phyloP scores from a whole-genome alignment of 345 rosid genomes.

The Eucalyptus sideroxylon region DNA sequence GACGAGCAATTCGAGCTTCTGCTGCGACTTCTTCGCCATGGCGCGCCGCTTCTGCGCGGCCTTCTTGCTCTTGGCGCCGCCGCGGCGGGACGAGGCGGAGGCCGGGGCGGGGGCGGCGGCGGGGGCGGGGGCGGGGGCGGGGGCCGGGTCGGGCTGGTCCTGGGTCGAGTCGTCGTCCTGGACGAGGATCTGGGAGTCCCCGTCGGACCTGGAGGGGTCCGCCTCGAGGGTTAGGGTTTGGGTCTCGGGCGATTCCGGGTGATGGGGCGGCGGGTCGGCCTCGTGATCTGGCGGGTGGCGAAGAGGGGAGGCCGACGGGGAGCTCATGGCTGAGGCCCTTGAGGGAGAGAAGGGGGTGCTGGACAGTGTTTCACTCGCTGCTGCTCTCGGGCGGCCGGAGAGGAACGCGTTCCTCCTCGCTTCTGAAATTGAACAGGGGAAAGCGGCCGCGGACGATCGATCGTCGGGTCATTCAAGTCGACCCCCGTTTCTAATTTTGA shows the following conservation, averaged over 20 bases:
- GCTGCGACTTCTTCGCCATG: conserved; percentile 18
- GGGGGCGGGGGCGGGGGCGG: neutral
- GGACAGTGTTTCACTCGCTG: neutral
- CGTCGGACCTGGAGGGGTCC: neutral
- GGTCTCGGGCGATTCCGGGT: neutral
- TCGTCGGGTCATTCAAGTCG: neutral
- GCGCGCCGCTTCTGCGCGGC: conserved; percentile 10
- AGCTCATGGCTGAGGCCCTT: neutral
- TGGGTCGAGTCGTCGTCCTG: neutral
- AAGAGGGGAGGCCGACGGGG: neutral
- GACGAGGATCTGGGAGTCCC: neutral
- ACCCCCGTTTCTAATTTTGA: neutral
- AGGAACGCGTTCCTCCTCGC: neutral
- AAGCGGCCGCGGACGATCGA: neutral
- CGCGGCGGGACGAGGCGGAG: conserved; percentile 3
- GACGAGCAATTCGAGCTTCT: conserved; percentile 38
- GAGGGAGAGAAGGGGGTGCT: neutral
- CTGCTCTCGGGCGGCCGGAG: neutral
- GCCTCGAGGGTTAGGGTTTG: neutral
- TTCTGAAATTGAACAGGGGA: neutral
- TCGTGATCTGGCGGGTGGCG: neutral
- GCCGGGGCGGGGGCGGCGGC: neutral
- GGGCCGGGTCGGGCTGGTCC: neutral
- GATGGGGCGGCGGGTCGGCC: neutral
- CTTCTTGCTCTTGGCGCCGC: conserved; percentile 24